A percentile compares a stretch with the other conserved stretches of the same genome.
Evolutionary conservation across 176 grass and related monocot species (phyloP).

Genomic region (Zizania latifolia): DNA sequence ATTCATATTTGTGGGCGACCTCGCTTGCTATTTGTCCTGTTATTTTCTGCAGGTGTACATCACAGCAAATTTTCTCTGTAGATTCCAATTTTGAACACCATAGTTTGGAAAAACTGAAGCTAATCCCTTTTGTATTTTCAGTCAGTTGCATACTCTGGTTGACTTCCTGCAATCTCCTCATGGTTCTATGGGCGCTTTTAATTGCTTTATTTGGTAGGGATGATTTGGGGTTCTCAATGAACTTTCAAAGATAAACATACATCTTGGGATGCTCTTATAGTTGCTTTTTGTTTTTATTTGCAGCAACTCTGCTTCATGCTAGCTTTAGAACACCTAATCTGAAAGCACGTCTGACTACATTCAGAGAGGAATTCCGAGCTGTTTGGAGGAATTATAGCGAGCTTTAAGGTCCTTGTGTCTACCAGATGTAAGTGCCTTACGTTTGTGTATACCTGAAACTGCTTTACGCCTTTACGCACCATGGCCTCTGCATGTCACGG

Average conservation of each 20-base stretch:
- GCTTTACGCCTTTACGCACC: background rate
- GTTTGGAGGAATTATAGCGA: constrained; percentile 94
- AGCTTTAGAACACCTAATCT: constrained; percentile 96
- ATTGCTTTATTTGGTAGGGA: constrained; percentile 78
- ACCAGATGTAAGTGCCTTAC: constrained; percentile 16
- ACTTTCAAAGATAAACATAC: constrained; percentile 2
- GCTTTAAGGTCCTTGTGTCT: constrained; percentile 43
- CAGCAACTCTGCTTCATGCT: constrained; percentile 84
- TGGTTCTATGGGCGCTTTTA: constrained; percentile 82
- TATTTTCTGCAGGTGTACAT: constrained; percentile 70
- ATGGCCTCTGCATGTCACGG: background rate
- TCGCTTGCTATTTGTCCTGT: constrained; percentile 84
- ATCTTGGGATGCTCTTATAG: constrained; percentile 1
- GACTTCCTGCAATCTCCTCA: constrained; percentile 80
- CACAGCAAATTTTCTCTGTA: background rate
- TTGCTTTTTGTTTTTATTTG: constrained; percentile 11
- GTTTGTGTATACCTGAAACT: background rate
- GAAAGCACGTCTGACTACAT: constrained; percentile 95
- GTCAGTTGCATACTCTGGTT: constrained; percentile 98
- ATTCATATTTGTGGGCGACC: constrained; percentile 97
- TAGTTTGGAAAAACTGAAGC: constrained; percentile 7
- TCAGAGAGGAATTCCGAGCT: constrained; percentile 94
- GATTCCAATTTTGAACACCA: background rate
- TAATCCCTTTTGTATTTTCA: constrained; percentile 28
- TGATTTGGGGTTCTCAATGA: constrained; percentile 12